These are phyloP conservation scores for Gastroboletus turbinatus DNA, from an alignment of 1,284 basidiomycete genomes.

Conservation along the genomic window DNA sequence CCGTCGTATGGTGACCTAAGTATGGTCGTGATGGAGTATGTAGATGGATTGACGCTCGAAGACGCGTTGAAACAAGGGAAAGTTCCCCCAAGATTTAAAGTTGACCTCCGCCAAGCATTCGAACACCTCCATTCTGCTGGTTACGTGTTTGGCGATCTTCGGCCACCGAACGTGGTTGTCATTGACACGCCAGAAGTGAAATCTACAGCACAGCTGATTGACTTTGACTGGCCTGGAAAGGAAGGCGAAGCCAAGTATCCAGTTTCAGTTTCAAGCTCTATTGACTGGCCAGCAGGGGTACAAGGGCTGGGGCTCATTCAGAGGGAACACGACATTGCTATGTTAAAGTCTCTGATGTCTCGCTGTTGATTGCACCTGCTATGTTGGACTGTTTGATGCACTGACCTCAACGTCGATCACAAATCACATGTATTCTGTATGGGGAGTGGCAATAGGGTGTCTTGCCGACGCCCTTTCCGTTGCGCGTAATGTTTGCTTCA, in stretches of 20 bases:
- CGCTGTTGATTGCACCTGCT: no score
- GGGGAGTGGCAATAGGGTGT: no score
- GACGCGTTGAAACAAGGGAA: not conserved
- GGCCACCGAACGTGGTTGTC: slow-evolving; percentile 11
- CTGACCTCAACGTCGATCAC: no score
- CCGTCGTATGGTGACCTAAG: slow-evolving; percentile 12
- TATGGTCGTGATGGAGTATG: slow-evolving; percentile 27
- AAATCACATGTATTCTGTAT: no score
- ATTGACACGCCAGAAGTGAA: not conserved
- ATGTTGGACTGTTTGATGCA: no score
- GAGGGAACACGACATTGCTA: not conserved
- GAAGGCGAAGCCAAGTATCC: slow-evolving; percentile 16
- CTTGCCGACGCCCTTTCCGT: slow-evolving; percentile 97
- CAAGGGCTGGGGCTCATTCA: not conserved
- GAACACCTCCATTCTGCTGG: slow-evolving; percentile 5
- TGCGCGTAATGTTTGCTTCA: slow-evolving; percentile 95
- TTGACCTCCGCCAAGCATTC: not conserved
- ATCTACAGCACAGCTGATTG: not conserved
- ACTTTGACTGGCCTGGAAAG: slow-evolving; percentile 13
- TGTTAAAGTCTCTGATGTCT: slow-evolving; percentile 4
- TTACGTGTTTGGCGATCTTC: slow-evolving; percentile 23
- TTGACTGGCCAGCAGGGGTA: not conserved
- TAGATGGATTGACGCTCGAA: not conserved
- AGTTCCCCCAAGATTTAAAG: not conserved
- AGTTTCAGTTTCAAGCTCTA: not conserved